Evolutionary conservation across 2,329 filamentous ascomycete genomes (phyloP), one percentile per base, ranked within the genome.

Genomic region (Sporothrix brunneoviolacea): DNA sequence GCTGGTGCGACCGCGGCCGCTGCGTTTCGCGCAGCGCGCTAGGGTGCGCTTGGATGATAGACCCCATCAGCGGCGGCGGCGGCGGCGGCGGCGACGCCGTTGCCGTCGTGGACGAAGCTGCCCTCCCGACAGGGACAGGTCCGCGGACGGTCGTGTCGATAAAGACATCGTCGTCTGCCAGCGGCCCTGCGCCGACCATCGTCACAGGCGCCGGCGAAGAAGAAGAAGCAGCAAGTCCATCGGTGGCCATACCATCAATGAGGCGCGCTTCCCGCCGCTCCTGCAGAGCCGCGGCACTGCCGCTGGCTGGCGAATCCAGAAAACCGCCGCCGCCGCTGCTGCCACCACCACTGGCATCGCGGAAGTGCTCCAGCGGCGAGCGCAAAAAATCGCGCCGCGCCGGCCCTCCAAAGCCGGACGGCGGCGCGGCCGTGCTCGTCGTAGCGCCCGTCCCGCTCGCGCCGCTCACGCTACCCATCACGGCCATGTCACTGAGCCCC

Each of bases 141-240:
- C 79, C 76, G 19, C 76, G 70, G 45, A 76, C 75, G 1, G 82
- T 84, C 3, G 82, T 86, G 64, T 87, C 83, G 21, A 86, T 73
- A 55, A 83, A 81, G 9, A 68, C 64, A 46, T 75, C 73, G 54
- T 81, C 76, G 36, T 74, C 71, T 4, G 39, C 50, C 2, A 35
- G 3, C 21, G 21, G 10, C 13, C 15, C 15, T 3, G 24, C n/a
- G 2, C 59, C 45, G 4, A 58, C 60, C 8, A 62, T 59, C 61
- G 32, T 78, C 73, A 59, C 83, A 2, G 70, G 1, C 80, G 77
- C 33, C 86, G 74, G 1, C 83, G 83, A 61, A 87, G 82, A 49
- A 85, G 70, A 74, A 84, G 82, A 47, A 78, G n/a, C n/a, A n/a
- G n/a, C n/a, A n/a, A n/a, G 75, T 32, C 78, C 74, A 59, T 84